Evolutionary conservation across 2,329 filamentous ascomycete species (phyloP).

Genomic region (Xylaria sp.): DNA sequence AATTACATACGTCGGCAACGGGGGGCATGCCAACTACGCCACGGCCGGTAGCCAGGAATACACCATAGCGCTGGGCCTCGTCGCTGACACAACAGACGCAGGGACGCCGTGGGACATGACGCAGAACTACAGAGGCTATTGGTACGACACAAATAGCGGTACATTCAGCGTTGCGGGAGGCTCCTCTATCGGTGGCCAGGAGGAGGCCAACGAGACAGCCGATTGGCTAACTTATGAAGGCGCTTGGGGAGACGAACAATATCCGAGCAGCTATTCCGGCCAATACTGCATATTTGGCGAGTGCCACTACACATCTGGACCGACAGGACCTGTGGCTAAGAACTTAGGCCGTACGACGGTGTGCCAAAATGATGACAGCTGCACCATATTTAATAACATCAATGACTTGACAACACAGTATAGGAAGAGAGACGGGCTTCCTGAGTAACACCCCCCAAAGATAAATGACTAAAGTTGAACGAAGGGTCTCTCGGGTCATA

Average conservation of each 20-base stretch:
- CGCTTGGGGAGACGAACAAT: constrained; percentile 30
- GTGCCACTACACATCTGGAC: constrained; percentile 27
- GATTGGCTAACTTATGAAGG: constrained; percentile 28
- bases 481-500: neutral
- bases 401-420: constrained; percentile 25
- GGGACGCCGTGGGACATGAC: constrained; percentile 32
- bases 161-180: constrained; percentile 28
- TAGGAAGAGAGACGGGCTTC: constrained; percentile 15
- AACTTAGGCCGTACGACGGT: constrained; percentile 30
- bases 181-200: constrained; percentile 21
- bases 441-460: neutral
- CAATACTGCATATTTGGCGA: constrained; percentile 32
- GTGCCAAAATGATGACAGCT: constrained; percentile 29
- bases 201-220: constrained; percentile 23
- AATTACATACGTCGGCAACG: constrained; percentile 30
- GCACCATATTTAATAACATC: constrained; percentile 29
- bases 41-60: constrained; percentile 30
- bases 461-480: neutral
- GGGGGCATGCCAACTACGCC: constrained; percentile 32
- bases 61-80: constrained; percentile 24
- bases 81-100: constrained; percentile 29
- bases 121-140: constrained; percentile 31
- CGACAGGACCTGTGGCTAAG: constrained; percentile 33
- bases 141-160: constrained; percentile 27
- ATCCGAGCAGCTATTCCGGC: constrained; percentile 19